Conservation (phyloP, 768 basidiomycete species). For the Suillus ampliporus region DNA sequence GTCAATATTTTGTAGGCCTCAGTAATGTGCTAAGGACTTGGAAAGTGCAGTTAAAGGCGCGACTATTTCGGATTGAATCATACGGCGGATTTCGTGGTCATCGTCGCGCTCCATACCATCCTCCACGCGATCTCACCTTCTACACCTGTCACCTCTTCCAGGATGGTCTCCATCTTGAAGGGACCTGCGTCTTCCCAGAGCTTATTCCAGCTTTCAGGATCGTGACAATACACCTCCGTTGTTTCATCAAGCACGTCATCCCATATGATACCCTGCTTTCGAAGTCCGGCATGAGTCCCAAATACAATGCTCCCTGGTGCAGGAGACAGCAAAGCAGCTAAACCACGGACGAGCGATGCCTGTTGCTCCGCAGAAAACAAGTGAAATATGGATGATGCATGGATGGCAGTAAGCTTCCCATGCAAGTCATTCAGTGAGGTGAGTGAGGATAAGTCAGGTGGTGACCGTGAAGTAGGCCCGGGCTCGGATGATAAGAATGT, state of each 20-base stretch:
- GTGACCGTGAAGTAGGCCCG: conserved; percentile 18
- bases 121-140: conserved; percentile 3
- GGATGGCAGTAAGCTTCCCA: conserved; percentile 54
- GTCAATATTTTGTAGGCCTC: too few relatives aligned
- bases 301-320: conserved; percentile 36
- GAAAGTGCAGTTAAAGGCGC: too few relatives aligned
- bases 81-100: neutral
- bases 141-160: conserved; percentile 20
- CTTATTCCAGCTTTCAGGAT: conserved; percentile 30
- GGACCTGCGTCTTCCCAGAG: conserved; percentile 24
- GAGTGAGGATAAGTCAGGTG: conserved; percentile 36
- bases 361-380: conserved; percentile 13
- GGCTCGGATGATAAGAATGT: conserved; percentile 42
- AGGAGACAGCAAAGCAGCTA: conserved; percentile 42
- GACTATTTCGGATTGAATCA: neutral
- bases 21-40: too few relatives aligned
- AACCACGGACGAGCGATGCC: conserved; percentile 17
- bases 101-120: conserved; percentile 28
- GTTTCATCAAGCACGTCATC: conserved; percentile 12
- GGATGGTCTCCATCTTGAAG: conserved; percentile 32
- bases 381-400: conserved; percentile 54
- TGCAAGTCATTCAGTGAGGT: conserved; percentile 50
- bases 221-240: conserved; percentile 27
- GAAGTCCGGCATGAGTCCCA: conserved; percentile 30
- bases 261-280: conserved; percentile 14